A percentile compares a stretch with the other conserved stretches of the same genome.
phyloP scores from a whole-genome alignment of 441 rosid genomes.

The Jatropha podagrica region DNA sequence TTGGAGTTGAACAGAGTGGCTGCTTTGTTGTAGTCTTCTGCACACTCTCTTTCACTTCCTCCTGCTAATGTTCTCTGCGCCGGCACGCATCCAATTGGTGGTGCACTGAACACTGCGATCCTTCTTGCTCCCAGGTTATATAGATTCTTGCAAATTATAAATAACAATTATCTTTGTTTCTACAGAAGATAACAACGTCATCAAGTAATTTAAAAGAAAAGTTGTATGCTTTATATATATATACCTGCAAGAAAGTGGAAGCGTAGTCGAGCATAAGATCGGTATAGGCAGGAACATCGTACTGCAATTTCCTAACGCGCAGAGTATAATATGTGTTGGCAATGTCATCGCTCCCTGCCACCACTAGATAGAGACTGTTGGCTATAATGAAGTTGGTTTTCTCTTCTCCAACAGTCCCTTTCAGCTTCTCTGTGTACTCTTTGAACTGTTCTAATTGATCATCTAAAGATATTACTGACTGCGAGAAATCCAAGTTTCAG shows the following conservation, averaged over 20 bases:
- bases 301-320: conserved; percentile 41
- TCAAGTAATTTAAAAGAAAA: no score
- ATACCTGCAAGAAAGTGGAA: conserved; percentile 53
- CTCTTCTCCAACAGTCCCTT: conserved; percentile 49
- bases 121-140: conserved; percentile 63
- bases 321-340: conserved; percentile 55
- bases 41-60: conserved; percentile 50
- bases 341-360: conserved; percentile 71
- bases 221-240: neutral
- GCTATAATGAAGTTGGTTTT: conserved; percentile 38
- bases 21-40: conserved; percentile 42
- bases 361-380: conserved; percentile 42
- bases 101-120: conserved; percentile 56
- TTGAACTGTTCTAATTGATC: conserved; percentile 51
- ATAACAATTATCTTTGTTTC: neutral
- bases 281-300: conserved; percentile 55
- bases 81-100: conserved; percentile 82
- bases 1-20: conserved; percentile 61
- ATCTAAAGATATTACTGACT: conserved; percentile 63
- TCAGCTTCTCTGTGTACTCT: conserved; percentile 57
- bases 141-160: conserved; percentile 40
- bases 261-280: conserved; percentile 49
- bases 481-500: neutral
- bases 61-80: conserved; percentile 65
- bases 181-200: no score